These are phyloP conservation scores for Bertia moriformis DNA, from an alignment of 2,329 filamentous ascomycete species.

Conservation along the genomic window DNA sequence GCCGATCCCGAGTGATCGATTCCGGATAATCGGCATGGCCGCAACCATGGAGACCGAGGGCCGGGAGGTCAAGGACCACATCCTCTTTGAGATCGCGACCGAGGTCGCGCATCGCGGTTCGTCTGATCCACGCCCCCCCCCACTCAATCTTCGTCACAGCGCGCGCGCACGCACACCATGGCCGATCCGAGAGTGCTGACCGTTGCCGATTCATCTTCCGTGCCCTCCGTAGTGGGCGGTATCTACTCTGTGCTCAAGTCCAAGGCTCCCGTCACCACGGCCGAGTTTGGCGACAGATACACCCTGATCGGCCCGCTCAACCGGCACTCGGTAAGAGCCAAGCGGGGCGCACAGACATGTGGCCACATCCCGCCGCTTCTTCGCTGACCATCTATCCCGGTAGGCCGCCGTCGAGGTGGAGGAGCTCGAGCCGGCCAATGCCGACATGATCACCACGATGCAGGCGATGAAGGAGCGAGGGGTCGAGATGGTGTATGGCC, in stretches of 20 bases:
- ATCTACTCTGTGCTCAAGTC: conserved; percentile 99
- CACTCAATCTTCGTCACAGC: conserved; percentile 3
- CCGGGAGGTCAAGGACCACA: too few species aligned
- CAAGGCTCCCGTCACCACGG: conserved; percentile 91
- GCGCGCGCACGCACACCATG: not conserved
- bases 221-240: conserved; percentile 72
- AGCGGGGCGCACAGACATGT: conserved; percentile 1
- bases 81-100: conserved; percentile 91
- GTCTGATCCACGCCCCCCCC: conserved; percentile 13
- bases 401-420: conserved; percentile 97
- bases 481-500: conserved; percentile 77
- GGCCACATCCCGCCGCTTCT: not conserved
- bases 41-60: too few species aligned
- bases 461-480: conserved; percentile 85
- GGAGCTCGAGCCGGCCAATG: conserved; percentile 70
- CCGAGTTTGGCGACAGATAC: conserved; percentile 96
- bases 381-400: conserved; percentile 8
- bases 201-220: conserved; percentile 3
- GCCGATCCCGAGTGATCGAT: too few species aligned
- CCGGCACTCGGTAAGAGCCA: conserved; percentile 59
- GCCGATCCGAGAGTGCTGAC: conserved; percentile 8
- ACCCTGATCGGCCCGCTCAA: conserved; percentile 91
- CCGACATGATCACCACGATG: conserved; percentile 68
- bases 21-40: too few species aligned
- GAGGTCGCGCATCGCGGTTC: conserved; percentile 92